Base-by-base conservation (phyloP, 2,329 filamentous ascomycete genomes). In the Trichophyton schoenleinii region DNA sequence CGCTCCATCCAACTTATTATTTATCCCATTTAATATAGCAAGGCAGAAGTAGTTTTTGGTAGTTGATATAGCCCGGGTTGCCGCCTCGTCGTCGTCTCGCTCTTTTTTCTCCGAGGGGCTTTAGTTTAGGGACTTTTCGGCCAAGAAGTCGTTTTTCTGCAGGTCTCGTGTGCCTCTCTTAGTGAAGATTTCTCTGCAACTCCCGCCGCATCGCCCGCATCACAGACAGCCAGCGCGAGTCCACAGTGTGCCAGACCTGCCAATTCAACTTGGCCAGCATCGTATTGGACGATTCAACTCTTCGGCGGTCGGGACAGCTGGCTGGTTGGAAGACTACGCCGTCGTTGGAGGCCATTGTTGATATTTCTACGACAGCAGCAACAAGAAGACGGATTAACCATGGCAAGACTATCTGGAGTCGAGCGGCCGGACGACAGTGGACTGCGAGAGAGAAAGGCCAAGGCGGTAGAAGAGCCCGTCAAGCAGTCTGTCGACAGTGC, bases 371-470 rank as follows among this genome's bases (percentile, higher is more conserved):
- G 25, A 15, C 3, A 25, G 18, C 49, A 1, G n/a, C 38, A 0
- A n/a, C 38, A 42, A 18, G 2, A 44, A 18, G 8, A 15, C 3
- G 3, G 15, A 13, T 5, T 28, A 5, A 28, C 18, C 31, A 60
- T 59, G 58, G 53, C 53, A n/a, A 57, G 46, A 36, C 48, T 31
- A n/a, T 60, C 59, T 1, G n/a, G 48, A 4, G 18, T 44, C 7
- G 48, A n/a, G 18, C 48, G 42, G 38, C 60, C 53, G 3, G 70
- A 71, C 65, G 65, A 67, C 31, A 66, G 66, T 66, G 77, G 76
- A 60, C 75, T 82, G 61, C 77, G 79, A 57, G 77, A 81, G 69
- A 74, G 80, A 67, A 74, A 71, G 68, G 67, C 72, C 41, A 70
- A 71, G 60, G 65, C 69, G 60, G 71, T 72, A 62, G 75, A 77